phyloP scores from a whole-genome alignment of 192 early-diverging fungal genomes.

The Umbelopsis sp. region DNA sequence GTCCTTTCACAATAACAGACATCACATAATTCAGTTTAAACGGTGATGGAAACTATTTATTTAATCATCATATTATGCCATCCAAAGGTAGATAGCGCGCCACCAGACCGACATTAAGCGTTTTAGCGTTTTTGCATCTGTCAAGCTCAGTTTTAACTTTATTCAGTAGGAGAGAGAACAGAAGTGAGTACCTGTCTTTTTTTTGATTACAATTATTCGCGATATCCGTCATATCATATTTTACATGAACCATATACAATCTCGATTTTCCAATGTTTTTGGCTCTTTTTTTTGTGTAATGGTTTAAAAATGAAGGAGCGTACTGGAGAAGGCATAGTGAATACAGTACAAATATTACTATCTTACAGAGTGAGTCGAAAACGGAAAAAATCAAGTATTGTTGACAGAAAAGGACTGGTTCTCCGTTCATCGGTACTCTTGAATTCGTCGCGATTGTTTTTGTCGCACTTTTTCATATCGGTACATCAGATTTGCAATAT shows the following conservation, averaged over 20 bases:
- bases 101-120: background rate
- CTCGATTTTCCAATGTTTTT: background rate
- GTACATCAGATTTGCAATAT: conserved; percentile 58
- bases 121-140: no score
- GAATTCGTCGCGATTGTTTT: conserved; percentile 35
- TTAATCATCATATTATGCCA: no score
- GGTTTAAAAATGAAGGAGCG: background rate
- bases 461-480: conserved; percentile 53
- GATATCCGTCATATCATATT: background rate
- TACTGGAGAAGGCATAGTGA: background rate
- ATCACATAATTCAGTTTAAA: no score
- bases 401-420: background rate
- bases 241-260: background rate
- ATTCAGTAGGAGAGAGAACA: background rate
- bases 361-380: background rate
- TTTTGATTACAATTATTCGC: background rate
- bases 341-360: background rate
- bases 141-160: background rate
- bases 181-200: background rate
- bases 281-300: no score
- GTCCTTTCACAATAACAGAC: no score
- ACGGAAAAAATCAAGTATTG: background rate
- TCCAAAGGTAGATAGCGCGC: no score
- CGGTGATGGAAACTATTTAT: no score
- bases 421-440: conserved; percentile 23